Base-by-base conservation (phyloP, 805 yeast species). In the Naumovozyma castellii region DNA sequence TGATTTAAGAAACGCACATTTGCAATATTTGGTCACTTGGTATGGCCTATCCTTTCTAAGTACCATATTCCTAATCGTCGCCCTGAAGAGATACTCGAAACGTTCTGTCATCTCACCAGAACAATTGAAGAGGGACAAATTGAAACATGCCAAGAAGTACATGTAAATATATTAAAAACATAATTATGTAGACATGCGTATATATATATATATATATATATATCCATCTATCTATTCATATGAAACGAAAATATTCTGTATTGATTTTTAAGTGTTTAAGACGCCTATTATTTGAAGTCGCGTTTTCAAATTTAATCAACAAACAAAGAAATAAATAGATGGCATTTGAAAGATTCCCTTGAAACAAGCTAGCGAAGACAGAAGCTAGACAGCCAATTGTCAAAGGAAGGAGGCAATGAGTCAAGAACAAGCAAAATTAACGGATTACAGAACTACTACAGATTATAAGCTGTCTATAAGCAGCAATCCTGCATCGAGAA, bases 21-120 rank as follows among this genome's bases (percentile, higher is more conserved):
- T 88, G 59, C 95, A 90, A 59, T 92, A 92, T 59, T 65, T 92
- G 54, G 76, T 86, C 16, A 92, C 98, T 0, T 92, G 98, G 98
- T 90, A 84, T 59, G 95, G 96, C 0, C 72, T 90, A 33, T 77
- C 87, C 2, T 51, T 83, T 32, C 73, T 84, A 30, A 81, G 95
- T 29, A 51, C 87, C 0, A 75, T 81, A 27, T 73, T 86, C 62
- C 69, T 92, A 27, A 48, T 70, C 19, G 55, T 73, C 22, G 73
- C 79, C 15, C 48, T 79, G 42, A 68, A 62, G 45, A 75, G 73
- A 53, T 45, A 43, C 33, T 40, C 42, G 35, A 51, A 49, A 41
- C 43, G 43, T 3, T 44, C 50, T 6, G 62, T 59, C 8, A 38
- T 59, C 1, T 51, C 64, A 3, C 62, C 51, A 27, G 45, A 47